Conservation (phyloP, 2,329 filamentous ascomycete genomes). For the Botrytis deweyae region DNA sequence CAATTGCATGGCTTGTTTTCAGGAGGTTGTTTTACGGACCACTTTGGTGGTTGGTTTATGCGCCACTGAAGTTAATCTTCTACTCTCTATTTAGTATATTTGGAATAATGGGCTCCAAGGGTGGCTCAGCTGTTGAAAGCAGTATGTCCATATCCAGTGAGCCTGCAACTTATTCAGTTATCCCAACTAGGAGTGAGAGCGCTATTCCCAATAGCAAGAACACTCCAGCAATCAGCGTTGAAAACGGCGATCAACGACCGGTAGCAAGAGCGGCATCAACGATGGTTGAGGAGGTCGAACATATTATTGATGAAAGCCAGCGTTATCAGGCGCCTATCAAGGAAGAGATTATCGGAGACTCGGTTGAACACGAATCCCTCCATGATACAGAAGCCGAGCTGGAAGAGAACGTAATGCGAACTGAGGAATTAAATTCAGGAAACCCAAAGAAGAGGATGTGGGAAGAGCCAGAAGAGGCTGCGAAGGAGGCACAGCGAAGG, state of each 20-base stretch:
- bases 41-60: conserved; percentile 82
- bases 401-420: background rate
- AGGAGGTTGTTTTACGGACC: conserved; percentile 84
- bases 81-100: conserved; percentile 57
- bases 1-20: conserved; percentile 83
- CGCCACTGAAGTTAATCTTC: conserved; percentile 71
- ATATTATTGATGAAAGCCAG: conserved; percentile 48
- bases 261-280: conserved; percentile 34
- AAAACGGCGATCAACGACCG: background rate
- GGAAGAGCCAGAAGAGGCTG: conserved; percentile 49
- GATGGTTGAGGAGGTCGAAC: conserved; percentile 54
- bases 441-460: conserved; percentile 64
- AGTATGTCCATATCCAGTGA: conserved; percentile 24
- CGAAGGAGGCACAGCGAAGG: conserved; percentile 33
- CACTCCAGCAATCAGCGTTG: background rate
- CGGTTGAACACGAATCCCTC: conserved; percentile 34
- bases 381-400: background rate
- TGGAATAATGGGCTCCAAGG: conserved; percentile 40
- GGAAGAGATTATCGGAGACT: conserved; percentile 33
- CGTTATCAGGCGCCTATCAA: conserved; percentile 40
- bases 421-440: conserved; percentile 36
- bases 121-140: conserved; percentile 22
- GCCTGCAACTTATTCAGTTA: conserved; percentile 21
- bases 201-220: background rate
- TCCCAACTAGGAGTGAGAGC: conserved; percentile 29